Evolutionary conservation across 1,284 basidiomycete genomes (phyloP).

Genomic region (Rhizoctonia solani): DNA sequence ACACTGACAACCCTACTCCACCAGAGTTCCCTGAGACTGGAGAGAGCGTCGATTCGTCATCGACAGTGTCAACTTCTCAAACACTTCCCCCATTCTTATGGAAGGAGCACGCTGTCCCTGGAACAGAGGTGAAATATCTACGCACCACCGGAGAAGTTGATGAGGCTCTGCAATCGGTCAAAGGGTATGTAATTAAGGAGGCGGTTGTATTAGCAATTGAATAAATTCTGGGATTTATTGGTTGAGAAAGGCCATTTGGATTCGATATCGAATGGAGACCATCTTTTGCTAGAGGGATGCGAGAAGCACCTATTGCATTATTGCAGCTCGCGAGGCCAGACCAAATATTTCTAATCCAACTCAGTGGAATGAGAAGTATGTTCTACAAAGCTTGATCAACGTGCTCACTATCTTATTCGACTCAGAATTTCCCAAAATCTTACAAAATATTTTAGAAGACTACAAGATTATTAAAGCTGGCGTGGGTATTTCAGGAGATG

Average conservation of each 20-base stretch:
- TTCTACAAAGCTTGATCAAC: background rate
- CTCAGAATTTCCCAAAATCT: conserved; percentile 1
- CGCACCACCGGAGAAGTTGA: background rate
- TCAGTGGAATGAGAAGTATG: conserved; percentile 16
- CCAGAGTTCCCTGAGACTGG: too few relatives aligned
- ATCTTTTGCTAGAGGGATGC: background rate
- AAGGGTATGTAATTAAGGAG: too few relatives aligned
- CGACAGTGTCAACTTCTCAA: background rate
- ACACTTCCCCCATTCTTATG: conserved; percentile 2
- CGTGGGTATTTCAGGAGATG: conserved; percentile 18
- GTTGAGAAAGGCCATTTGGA: conserved; percentile 13
- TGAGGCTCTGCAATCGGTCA: background rate
- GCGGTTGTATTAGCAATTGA: background rate
- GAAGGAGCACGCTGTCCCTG: conserved; percentile 2
- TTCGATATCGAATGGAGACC: conserved; percentile 29
- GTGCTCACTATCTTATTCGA: background rate
- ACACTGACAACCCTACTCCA: too few relatives aligned
- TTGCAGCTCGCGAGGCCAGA: conserved; percentile 14
- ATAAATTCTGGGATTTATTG: background rate
- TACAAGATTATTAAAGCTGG: conserved; percentile 5
- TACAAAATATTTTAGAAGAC: conserved; percentile 13
- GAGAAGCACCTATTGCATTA: conserved; percentile 3
- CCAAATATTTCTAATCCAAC: conserved; percentile 16
- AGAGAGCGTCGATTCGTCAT: too few relatives aligned
- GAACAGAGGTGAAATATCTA: conserved; percentile 2